These are phyloP conservation scores for Penicillium canariense DNA, from an alignment of 495 filamentous ascomycete genomes.

Conservation along the genomic window DNA sequence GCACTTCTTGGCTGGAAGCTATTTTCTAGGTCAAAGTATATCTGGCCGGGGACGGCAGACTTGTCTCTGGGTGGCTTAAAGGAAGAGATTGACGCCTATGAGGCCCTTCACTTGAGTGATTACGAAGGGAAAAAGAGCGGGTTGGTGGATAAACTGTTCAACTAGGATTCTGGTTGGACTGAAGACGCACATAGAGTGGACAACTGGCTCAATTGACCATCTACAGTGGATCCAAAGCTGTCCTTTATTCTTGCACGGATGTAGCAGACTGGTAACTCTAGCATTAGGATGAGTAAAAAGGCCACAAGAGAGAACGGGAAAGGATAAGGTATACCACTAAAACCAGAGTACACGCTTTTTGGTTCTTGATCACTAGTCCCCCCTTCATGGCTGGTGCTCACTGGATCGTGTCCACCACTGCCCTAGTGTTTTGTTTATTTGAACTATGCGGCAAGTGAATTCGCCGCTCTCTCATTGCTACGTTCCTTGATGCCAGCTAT, in stretches of 20 bases:
- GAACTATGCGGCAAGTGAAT: conserved; percentile 40
- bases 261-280: too few relatives aligned
- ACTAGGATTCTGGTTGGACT: not conserved
- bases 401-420: conserved; percentile 39
- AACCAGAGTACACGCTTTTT: conserved; percentile 13
- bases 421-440: conserved; percentile 38
- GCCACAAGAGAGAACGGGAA: not conserved
- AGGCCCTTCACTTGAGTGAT: conserved; percentile 13
- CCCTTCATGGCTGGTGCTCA: conserved; percentile 30
- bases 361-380: conserved; percentile 42
- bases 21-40: conserved; percentile 43
- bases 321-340: conserved; percentile 4
- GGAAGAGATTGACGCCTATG: conserved; percentile 64
- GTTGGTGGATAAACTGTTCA: not conserved
- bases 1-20: conserved; percentile 55
- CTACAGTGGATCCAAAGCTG: too few relatives aligned
- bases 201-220: too few relatives aligned
- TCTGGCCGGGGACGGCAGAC: conserved; percentile 42
- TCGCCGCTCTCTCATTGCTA: conserved; percentile 39
- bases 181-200: too few relatives aligned
- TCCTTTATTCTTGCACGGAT: too few relatives aligned
- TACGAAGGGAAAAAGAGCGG: not conserved
- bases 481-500: conserved; percentile 34
- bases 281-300: not conserved
- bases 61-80: conserved; percentile 29